A percentile compares a stretch with the other conserved stretches of the same genome.
Conservation (phyloP, 805 yeast species). For the Wickerhamiella australiensis region DNA sequence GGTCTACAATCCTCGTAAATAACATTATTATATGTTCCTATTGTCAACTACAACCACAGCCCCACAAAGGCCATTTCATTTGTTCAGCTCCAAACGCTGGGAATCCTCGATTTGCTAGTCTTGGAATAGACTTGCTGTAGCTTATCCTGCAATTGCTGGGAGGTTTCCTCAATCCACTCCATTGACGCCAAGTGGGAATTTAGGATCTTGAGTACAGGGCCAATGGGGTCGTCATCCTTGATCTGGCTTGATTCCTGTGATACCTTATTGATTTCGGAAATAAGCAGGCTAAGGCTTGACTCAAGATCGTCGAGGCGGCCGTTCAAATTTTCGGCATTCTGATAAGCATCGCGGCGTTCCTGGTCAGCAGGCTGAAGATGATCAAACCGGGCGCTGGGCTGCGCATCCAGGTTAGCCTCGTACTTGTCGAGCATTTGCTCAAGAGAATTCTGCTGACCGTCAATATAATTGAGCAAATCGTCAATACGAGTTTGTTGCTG, state of each 20-base stretch:
- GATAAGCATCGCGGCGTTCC: slow-evolving; percentile 80
- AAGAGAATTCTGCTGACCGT: slow-evolving; percentile 83
- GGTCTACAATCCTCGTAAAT: too few species aligned
- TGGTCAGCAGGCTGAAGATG: slow-evolving; percentile 46
- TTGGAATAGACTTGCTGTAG: slow-evolving; percentile 30
- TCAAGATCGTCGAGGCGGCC: slow-evolving; percentile 71
- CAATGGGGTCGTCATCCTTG: slow-evolving; percentile 34
- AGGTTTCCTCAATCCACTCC: slow-evolving; percentile 71
- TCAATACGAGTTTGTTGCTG: slow-evolving; percentile 76
- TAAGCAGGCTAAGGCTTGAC: slow-evolving; percentile 37
- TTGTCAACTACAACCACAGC: too few species aligned
- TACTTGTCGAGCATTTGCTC: slow-evolving; percentile 72
- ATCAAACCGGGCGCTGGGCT: slow-evolving; percentile 1
- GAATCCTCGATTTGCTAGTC: slow-evolving; percentile 9
- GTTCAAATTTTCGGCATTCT: slow-evolving; percentile 72
- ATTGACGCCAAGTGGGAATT: slow-evolving; percentile 83
- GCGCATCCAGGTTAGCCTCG: slow-evolving; percentile 35
- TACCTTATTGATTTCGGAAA: slow-evolving; percentile 33
- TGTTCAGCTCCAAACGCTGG: slow-evolving; percentile 9
- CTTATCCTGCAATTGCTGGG: slow-evolving; percentile 55
- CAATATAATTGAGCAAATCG: slow-evolving; percentile 73
- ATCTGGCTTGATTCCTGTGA: slow-evolving; percentile 68
- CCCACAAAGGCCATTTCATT: too few species aligned
- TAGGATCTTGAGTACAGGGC: slow-evolving; percentile 57
- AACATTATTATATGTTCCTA: too few species aligned